These are phyloP conservation scores for Toxoplasma gondii DNA, from an alignment of 169 alveolate species.

Conservation along the genomic window DNA sequence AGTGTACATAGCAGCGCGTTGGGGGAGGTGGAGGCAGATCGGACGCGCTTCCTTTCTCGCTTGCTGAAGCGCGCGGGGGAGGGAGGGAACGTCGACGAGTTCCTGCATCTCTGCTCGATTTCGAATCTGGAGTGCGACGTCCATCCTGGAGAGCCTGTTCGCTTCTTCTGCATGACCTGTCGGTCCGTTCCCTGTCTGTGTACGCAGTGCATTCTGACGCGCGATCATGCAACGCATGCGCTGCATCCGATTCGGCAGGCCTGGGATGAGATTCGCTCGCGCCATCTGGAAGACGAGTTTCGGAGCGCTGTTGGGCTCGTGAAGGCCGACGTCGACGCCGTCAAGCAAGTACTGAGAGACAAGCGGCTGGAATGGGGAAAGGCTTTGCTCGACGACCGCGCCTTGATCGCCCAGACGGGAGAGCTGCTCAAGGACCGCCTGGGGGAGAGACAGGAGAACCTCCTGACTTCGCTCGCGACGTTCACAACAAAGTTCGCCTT, in stretches of 20 bases:
- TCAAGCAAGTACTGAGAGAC: neutral
- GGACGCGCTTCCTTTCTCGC: neutral
- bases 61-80: neutral
- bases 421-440: neutral
- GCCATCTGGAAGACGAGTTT: neutral
- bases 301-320: neutral
- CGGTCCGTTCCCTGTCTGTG: neutral
- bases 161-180: constrained; percentile 1
- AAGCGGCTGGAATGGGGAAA: neutral
- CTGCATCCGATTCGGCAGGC: neutral
- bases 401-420: neutral
- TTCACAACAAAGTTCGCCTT: neutral
- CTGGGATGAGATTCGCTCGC: neutral
- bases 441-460: neutral
- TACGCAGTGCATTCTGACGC: neutral
- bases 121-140: neutral
- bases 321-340: neutral
- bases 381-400: neutral
- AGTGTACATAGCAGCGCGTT: neutral
- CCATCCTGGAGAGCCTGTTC: neutral
- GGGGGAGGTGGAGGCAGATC: neutral
- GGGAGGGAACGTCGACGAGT: neutral
- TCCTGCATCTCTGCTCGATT: neutral
- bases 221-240: neutral
- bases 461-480: neutral